Evolutionary conservation across 805 yeast species (phyloP), one percentile per base, ranked within the genome.

Genomic region (Helenozyma baotianmanensis): DNA sequence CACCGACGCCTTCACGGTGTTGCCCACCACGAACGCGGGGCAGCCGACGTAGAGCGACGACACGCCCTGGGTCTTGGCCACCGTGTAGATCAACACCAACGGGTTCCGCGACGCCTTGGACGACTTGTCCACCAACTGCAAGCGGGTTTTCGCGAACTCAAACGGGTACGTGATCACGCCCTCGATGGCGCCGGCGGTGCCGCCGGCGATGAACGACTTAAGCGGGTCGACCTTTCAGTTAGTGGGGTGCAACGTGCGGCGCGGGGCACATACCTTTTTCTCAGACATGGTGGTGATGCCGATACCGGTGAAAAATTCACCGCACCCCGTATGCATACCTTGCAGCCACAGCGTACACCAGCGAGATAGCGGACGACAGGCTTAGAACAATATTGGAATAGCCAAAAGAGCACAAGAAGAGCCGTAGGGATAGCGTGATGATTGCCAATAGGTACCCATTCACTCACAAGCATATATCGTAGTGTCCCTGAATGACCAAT

Each of bases 121-220:
- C 1, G 76, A 51, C 53, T 80, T 82, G 47, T 78, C 82, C 21
- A 79, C 78, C 35, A 90, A 70, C 62, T 90, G 98, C 27, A 92
- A 68, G 42, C 97, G 69, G 3, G 98, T 90, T 55, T 90, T 90
- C 28, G 97, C 96, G 64, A 89, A 90, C 59, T 90, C 98, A 59
- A 92, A 92, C 3, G 98, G 98, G 57, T 88, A 90, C 0, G 97
- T 90, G 28, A 85, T 72, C 24, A 77, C 77, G 21, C 96, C 96
- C 62, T 90, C 98, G 21, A 89, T 79, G 16, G 96, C 97, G 37
- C 97, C 98, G 0, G 97, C 98, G 0, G 84, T 71, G 33, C 97
- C 96, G 36, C 98, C 98, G 6, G 96, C 97, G 17, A 89, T 67
- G 51, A 90, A 87, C 2, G 97, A 86, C 50, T 82, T 78, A 40